Evolutionary conservation across 805 yeast genomes (phyloP), one percentile per base, ranked within the genome.

Genomic region (Lipomyces yamadae): DNA sequence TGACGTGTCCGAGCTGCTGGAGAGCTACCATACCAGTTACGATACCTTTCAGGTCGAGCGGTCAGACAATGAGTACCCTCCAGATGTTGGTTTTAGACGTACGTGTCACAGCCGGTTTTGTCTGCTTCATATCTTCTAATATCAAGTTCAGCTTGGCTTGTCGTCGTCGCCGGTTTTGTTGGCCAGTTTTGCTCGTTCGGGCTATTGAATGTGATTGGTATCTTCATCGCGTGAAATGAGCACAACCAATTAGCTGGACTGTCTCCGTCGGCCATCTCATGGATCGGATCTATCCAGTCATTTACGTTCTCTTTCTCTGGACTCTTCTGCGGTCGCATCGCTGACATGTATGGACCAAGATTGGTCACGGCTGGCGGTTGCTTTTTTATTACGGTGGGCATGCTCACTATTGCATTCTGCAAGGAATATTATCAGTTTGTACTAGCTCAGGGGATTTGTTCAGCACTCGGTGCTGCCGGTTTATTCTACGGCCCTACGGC

Each of bases 181-280:
- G 91, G 91, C 1, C 78, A 86, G 66, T 74, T 85, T 6, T 82
- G 85, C 60, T 81, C 85, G 2, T 85, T 89, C 74, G 96, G 96
- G 0, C 70, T 89, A 50, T 48, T 66, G 63, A 68, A 59, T 53
- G 45, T 66, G 37, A 58, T 62, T 42, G 72, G 72, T 13, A 57
- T 64, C 54, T 68, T 69, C 42, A 61, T 65, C 11, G 62, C 64
- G 4, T 69, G 68, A 60, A 68, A 69, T 57, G 52, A 69, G 57
- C 52, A 56, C 18, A 63, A 68, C 33, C 72, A 69, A 53, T 62
- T 68, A 24, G 18, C 60, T 10, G 35, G 53, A 13, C 48, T 56
- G 13, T 33, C 68, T 2, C 54, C 67, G 4, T 67, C 72, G 13
- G 56, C 68, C 15, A 53, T 69, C 53, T 60, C 72, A 29, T 69